These are phyloP conservation scores for Fusarium nurragi DNA, from an alignment of 2,329 filamentous ascomycete species.

Conservation along the genomic window DNA sequence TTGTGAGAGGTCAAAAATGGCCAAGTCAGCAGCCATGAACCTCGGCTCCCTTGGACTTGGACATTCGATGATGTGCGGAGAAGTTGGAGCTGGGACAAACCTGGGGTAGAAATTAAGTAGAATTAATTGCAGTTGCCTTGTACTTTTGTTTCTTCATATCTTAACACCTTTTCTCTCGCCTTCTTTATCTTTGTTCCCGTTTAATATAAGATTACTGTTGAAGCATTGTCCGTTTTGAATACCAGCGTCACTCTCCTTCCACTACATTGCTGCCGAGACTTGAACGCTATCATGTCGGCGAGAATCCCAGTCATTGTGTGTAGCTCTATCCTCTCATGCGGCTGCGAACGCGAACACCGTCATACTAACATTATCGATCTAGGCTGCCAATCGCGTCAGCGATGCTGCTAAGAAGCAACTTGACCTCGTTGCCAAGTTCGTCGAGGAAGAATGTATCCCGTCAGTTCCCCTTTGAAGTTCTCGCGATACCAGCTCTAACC, in stretches of 20 bases:
- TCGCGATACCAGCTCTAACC: slow-evolving; percentile 11
- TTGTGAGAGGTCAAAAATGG: slow-evolving; percentile 22
- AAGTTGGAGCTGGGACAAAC: slow-evolving; percentile 32
- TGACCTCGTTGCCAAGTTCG: slow-evolving; percentile 92
- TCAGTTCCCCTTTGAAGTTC: slow-evolving; percentile 50
- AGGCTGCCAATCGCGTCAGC: slow-evolving; percentile 73
- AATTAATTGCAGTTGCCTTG: slow-evolving; percentile 4
- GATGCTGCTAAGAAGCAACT: slow-evolving; percentile 85
- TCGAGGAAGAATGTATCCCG: slow-evolving; percentile 94
- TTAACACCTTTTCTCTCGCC: not conserved
- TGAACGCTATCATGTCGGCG: slow-evolving; percentile 43
- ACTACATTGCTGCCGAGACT: not conserved
- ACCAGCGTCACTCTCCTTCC: slow-evolving; percentile 8
- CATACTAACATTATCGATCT: slow-evolving; percentile 8
- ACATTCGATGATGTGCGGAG: slow-evolving; percentile 44
- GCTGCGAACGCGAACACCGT: not conserved
- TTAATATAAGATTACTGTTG: not conserved
- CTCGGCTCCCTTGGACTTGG: slow-evolving; percentile 36
- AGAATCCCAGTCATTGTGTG: slow-evolving; percentile 50
- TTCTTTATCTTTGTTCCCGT: not conserved
- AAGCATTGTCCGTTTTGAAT: not conserved
- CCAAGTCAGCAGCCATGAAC: slow-evolving; percentile 33
- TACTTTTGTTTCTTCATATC: slow-evolving; percentile 23
- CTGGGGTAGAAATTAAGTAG: slow-evolving; percentile 23
- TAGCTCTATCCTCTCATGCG: not conserved